phyloP scores from a whole-genome alignment of 441 rosid genomes.

The Pelargonium fulgidum region DNA sequence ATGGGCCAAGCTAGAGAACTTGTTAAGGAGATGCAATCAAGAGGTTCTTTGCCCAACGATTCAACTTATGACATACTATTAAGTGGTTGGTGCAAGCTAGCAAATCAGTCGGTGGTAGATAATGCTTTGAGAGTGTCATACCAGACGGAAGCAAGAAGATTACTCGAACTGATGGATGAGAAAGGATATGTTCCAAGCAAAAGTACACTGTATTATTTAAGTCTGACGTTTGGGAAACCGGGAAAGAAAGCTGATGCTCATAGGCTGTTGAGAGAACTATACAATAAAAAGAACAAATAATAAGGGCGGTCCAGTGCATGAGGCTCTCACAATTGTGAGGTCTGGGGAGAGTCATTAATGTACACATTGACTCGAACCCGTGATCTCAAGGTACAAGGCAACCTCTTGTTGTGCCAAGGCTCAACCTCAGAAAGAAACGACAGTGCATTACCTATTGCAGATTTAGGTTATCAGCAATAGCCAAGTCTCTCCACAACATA shows the following conservation, averaged over 20 bases:
- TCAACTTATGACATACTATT: constrained; percentile 71
- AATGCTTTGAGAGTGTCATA: constrained; percentile 39
- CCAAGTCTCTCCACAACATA: no score
- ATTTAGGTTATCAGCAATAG: no score
- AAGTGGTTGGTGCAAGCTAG: constrained; percentile 63
- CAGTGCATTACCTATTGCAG: no score
- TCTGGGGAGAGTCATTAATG: no score
- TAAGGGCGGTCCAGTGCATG: background rate
- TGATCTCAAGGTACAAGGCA: no score
- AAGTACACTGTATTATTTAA: constrained; percentile 50
- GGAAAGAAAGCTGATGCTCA: constrained; percentile 54
- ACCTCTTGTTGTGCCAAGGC: no score
- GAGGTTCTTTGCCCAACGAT: constrained; percentile 51
- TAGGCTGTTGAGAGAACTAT: constrained; percentile 44
- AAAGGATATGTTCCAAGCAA: constrained; percentile 58
- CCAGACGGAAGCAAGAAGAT: constrained; percentile 51
- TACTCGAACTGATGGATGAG: constrained; percentile 62
- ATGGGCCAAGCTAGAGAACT: constrained; percentile 80
- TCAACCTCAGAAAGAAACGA: no score
- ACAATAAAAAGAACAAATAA: constrained; percentile 33
- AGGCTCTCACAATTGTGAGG: no score
- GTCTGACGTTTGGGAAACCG: constrained; percentile 56
- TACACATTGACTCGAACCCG: no score
- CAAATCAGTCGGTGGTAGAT: constrained; percentile 46
- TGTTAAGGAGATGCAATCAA: constrained; percentile 65